Evolutionary conservation across 768 basidiomycete genomes (phyloP), one percentile per base, ranked within the genome.

Genomic region (Termitomyces sp.): DNA sequence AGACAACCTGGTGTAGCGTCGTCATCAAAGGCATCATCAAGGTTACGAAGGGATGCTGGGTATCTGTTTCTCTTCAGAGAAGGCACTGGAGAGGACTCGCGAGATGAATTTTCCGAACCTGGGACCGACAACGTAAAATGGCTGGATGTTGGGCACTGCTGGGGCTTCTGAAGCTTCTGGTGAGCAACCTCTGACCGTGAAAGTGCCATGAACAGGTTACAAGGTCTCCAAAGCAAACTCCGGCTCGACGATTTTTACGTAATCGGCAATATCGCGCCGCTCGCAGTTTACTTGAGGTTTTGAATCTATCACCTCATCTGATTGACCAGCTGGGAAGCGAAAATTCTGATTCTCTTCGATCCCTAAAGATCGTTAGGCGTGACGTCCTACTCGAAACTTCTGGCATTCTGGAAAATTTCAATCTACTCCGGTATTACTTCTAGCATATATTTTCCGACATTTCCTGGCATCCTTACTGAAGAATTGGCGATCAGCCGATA

Each of bases 91-190:
- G 75, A 77, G 9, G 74, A 53, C 4, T 73, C 67, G 36, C 76
- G 66, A 20, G 76, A 76, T 29, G 75, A 75, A 8, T 71, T 65
- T 56, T 67, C 68, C 2, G 74, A 76, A 8, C 70, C 68, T 2
- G 75, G 71, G 2, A 67, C 62, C 25, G 75, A 75, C 29, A 74
- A 51, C 9, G 72, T 63, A 46, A 76, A 76, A 25, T 71, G 73
- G 20, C 61, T 65, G 12, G 66, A 63, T 25, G 51, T 34, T 29
- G 47, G 48, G 20, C 63, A 63, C 4, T 59, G 61, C 11, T 59
- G 56, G 36, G 59, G 34, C 38, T 60, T 59, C 38, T 57, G 54
- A 17, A 60, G 42, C 31, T 62, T 60, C 36, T 61, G 52, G 12
- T 15, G 56, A 56, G 59, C 57, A 20, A 36, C 55, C 6, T 65